A percentile compares a stretch with the other conserved stretches of the same genome.
Evolutionary conservation across 495 filamentous ascomycete species (phyloP).

Genomic region (Pyrenula massariospora): DNA sequence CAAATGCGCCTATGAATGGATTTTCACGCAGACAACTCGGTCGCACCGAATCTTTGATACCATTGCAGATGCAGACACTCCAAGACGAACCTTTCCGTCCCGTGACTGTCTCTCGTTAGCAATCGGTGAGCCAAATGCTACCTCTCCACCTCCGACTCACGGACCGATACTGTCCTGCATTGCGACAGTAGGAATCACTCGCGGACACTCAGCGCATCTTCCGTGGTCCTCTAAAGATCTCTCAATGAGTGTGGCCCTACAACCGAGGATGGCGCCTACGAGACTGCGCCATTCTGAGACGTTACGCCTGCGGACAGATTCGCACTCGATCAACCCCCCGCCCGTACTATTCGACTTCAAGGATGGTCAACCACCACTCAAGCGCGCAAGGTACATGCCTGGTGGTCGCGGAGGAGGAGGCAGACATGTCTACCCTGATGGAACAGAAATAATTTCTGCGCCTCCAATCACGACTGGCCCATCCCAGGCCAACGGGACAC

Average conservation of each 20-base stretch:
- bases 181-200: neutral
- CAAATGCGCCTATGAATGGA: neutral
- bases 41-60: neutral
- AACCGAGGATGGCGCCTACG: neutral
- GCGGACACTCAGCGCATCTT: neutral
- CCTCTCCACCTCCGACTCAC: neutral
- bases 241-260: neutral
- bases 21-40: neutral
- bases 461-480: neutral
- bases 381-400: slow-evolving; percentile 30
- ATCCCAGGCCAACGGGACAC: slow-evolving; percentile 6
- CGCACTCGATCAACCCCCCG: neutral
- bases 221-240: neutral
- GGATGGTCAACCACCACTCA: neutral
- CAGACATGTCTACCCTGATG: slow-evolving; percentile 57
- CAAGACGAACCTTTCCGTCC: too few species aligned
- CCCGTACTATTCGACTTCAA: neutral
- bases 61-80: too few species aligned
- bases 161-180: neutral
- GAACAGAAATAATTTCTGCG: slow-evolving; percentile 21
- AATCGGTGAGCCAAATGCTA: neutral
- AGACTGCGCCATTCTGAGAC: neutral
- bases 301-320: neutral
- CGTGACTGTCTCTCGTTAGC: too few species aligned
- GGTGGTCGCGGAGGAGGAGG: slow-evolving; percentile 73